Percentiles rank a stretch among this genome's conserved stretches.
phyloP scores from a whole-genome alignment of 495 filamentous ascomycete species.

The Hapsidospora chrysogenum region DNA sequence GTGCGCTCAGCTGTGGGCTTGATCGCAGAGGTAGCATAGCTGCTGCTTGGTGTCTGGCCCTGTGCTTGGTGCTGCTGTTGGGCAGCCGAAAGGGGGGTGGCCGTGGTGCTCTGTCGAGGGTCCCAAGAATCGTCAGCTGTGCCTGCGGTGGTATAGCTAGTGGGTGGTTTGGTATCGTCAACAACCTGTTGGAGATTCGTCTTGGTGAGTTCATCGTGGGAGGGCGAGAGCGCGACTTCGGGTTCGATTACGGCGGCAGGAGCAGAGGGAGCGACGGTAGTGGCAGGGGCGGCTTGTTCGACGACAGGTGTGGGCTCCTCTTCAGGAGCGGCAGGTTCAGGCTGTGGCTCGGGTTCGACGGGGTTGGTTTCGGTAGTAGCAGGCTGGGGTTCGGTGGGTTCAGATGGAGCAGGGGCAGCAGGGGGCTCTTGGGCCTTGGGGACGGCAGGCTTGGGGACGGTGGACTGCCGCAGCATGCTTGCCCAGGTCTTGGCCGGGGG shows the following conservation, averaged over 20 bases:
- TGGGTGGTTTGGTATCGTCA: constrained; percentile 56
- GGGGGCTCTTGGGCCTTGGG: constrained; percentile 28
- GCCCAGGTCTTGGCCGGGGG: constrained; percentile 36
- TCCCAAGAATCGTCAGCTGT: constrained; percentile 75
- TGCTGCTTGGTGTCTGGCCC: constrained; percentile 40
- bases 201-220: constrained; percentile 78
- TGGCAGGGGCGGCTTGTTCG: constrained; percentile 5
- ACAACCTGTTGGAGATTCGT: constrained; percentile 79
- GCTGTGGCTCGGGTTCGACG: constrained; percentile 18
- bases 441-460: constrained; percentile 20
- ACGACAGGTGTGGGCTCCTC: constrained; percentile 11
- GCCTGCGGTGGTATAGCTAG: constrained; percentile 77
- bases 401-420: constrained; percentile 16
- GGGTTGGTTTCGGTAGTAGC: constrained; percentile 12
- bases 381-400: constrained; percentile 22
- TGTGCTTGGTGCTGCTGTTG: constrained; percentile 39
- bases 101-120: constrained; percentile 34
- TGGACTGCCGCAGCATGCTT: constrained; percentile 34
- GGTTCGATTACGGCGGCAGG: constrained; percentile 26
- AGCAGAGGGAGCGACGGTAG: too few relatives aligned
- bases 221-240: constrained; percentile 39
- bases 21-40: constrained; percentile 55
- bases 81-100: constrained; percentile 35
- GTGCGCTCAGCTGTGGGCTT: constrained; percentile 47
- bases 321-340: constrained; percentile 10